A percentile compares a stretch with the other conserved stretches of the same genome.
phyloP scores from a whole-genome alignment of 257 asterid genomes.

The Solanum infundibuliforme region DNA sequence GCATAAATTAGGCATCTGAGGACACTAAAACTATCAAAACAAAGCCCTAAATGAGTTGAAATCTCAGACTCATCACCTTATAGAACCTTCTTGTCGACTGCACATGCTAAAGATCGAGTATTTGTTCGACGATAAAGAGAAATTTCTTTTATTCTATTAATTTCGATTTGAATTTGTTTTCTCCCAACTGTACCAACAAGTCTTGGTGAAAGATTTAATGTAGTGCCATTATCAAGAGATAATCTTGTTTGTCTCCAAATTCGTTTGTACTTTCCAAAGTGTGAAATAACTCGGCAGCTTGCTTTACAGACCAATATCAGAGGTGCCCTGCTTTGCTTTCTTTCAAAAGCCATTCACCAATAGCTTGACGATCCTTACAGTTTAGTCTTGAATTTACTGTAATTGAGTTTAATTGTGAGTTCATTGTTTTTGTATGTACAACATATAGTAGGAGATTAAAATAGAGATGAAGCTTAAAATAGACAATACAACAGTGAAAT shows the following conservation, averaged over 20 bases:
- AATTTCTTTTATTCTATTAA: too few relatives aligned
- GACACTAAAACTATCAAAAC: too few relatives aligned
- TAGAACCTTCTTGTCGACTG: neutral
- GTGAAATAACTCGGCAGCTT: neutral
- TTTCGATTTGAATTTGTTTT: neutral
- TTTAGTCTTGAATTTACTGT: neutral
- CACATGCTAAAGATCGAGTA: too few relatives aligned
- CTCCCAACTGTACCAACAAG: neutral
- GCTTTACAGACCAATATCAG: neutral
- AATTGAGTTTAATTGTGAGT: neutral
- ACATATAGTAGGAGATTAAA: neutral
- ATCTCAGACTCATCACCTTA: too few relatives aligned
- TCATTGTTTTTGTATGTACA: neutral
- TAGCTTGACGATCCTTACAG: neutral
- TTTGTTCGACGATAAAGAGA: neutral
- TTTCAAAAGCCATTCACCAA: neutral
- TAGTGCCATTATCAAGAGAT: neutral
- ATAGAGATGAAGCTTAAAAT: neutral
- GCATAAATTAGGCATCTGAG: too few relatives aligned
- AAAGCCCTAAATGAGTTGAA: too few relatives aligned
- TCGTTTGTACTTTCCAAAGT: too few relatives aligned
- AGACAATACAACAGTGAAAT: neutral
- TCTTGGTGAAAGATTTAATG: too few relatives aligned
- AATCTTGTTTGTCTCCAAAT: too few relatives aligned
- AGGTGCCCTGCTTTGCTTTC: neutral